Evolutionary conservation across 2,329 filamentous ascomycete genomes (phyloP), one percentile per base, ranked within the genome.

Genomic region (Ascocoryne sarcoides): DNA sequence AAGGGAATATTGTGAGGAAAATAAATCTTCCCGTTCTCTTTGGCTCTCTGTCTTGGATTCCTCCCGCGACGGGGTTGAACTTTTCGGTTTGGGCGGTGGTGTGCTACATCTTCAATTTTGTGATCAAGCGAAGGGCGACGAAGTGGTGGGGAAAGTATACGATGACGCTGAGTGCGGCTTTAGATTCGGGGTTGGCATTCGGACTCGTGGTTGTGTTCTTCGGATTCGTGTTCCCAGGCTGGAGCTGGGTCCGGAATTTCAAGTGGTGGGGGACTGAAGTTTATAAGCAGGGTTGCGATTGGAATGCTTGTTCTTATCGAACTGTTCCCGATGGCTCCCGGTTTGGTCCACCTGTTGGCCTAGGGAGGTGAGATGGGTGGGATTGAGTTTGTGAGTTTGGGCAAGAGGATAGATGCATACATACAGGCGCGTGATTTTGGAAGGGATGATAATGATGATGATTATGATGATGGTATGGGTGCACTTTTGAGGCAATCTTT

Each of bases 91-190:
- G 87, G 85, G 84, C 81, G 0, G 64, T 92, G 5, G 84, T 93
- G 10, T 92, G 84, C 65, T 93, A 82, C 61, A 52, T 86, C 32
- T 94, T 94, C 70, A 93, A 93, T 60, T 80, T 82, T 58, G 62
- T 82, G 45, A 73, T 93, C 55, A 78, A 80, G 57, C 75, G 75
- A 26, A 70, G 81, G 16, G 81, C 76, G 18, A 70, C 69, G 20
- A 79, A 76, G 1, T 94, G 87, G 87, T 93, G 87, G 87, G 78
- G 77, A 35, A 92, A 93, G 62, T 93, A 93, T 60, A 90, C 84
- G 30, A 92, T 93, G 84, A 89, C 85, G 3, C 67, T 93, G 38
- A 86, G 81, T 43, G 86, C 86, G 0, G 87, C 84, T 2, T 69
- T 93, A 40, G 87, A 93, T 58, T 88, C 82, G 1, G 85, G 86